Conservation (phyloP, 2,329 filamentous ascomycete genomes). For the Colletotrichum paranaense region DNA sequence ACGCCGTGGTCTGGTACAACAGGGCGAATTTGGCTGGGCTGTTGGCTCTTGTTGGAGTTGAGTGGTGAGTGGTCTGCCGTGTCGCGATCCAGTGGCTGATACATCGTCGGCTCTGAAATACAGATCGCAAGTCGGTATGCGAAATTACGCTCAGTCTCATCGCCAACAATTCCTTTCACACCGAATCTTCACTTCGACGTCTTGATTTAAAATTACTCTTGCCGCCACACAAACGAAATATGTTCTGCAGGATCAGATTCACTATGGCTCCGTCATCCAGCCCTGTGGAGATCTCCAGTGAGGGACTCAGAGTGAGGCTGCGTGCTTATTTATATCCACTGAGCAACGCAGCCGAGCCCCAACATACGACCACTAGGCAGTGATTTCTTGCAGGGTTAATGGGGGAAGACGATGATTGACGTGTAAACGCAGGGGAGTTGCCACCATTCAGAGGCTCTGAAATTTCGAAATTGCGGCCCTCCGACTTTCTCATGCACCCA, state of each 20-base stretch:
- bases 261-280: background rate
- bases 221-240: no score
- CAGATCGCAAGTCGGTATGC: no score
- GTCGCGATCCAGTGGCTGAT: background rate
- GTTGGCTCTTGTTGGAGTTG: background rate
- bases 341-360: background rate
- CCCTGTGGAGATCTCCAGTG: background rate
- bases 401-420: background rate
- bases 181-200: no score
- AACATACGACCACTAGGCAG: background rate
- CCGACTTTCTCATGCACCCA: background rate
- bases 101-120: background rate
- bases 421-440: background rate
- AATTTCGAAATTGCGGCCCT: background rate
- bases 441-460: background rate
- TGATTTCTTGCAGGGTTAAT: background rate
- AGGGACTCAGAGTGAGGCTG: background rate
- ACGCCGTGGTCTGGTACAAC: background rate
- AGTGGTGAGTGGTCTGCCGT: background rate
- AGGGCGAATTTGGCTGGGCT: background rate
- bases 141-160: no score
- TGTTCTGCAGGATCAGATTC: no score
- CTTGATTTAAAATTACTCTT: no score
- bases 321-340: background rate
- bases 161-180: no score